Evolutionary conservation across 805 yeast genomes (phyloP).

Genomic region (Clavispora phyllophila): DNA sequence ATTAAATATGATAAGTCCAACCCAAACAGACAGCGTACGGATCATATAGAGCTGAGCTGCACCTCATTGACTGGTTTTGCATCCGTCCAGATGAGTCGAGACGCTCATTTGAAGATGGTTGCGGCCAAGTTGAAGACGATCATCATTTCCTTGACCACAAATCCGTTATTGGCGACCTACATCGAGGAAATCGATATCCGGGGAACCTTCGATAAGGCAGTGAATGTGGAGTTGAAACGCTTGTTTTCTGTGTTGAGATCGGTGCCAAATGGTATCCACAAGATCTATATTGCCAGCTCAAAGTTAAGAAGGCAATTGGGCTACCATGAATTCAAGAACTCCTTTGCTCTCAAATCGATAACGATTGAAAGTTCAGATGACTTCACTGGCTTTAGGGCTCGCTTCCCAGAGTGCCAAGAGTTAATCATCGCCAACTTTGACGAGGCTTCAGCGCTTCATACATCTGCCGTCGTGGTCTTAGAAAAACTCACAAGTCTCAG

Average conservation of each 20-base stretch:
- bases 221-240: constrained; percentile 1
- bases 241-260: constrained; percentile 4
- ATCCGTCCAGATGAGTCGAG: constrained; percentile 9
- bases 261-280: constrained; percentile 6
- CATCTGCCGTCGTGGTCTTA: constrained; percentile 3
- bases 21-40: constrained; percentile 10
- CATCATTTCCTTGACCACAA: constrained; percentile 29
- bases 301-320: constrained; percentile 3
- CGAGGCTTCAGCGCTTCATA: not conserved
- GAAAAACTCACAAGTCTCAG: constrained; percentile 5
- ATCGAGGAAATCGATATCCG: constrained; percentile 1
- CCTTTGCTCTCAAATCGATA: constrained; percentile 15
- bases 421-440: constrained; percentile 10
- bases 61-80: constrained; percentile 25
- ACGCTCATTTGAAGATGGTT: constrained; percentile 22
- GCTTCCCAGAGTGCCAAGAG: constrained; percentile 3
- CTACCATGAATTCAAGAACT: constrained; percentile 9
- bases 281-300: constrained; percentile 17
- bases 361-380: constrained; percentile 14
- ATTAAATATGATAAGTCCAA: constrained; percentile 5
- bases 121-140: constrained; percentile 38
- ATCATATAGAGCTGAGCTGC: constrained; percentile 18
- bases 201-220: not conserved
- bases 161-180: constrained; percentile 24
- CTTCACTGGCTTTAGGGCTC: not conserved